Percentiles rank a stretch among this genome's conserved stretches.
phyloP scores from a whole-genome alignment of 2,329 filamentous ascomycete species.

The Fusarium sp. region DNA sequence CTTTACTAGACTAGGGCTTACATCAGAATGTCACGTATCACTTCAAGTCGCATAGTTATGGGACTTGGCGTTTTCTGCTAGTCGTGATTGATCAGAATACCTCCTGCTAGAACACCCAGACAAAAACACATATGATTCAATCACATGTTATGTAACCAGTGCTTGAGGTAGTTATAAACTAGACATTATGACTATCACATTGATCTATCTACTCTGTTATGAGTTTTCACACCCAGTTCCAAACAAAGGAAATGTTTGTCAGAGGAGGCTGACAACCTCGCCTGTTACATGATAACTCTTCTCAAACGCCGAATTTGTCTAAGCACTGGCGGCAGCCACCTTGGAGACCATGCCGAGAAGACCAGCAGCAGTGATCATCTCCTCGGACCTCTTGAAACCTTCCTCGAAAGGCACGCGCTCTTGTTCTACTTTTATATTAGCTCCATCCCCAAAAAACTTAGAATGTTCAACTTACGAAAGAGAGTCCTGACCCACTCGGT shows the following conservation, averaged over 20 bases:
- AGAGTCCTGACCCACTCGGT: constrained; percentile 42
- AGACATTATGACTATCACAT: not conserved
- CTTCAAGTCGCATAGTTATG: not conserved
- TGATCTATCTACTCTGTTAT: not conserved
- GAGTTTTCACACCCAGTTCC: not conserved
- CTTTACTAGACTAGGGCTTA: constrained; percentile 1
- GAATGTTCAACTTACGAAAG: constrained; percentile 27
- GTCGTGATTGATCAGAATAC: not conserved
- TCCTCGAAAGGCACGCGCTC: constrained; percentile 39
- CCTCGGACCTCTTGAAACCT: constrained; percentile 37
- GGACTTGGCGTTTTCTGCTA: not conserved
- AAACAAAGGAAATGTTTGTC: constrained; percentile 3
- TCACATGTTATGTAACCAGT: not conserved
- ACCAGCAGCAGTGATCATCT: constrained; percentile 27
- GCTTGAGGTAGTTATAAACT: not conserved
- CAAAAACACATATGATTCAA: not conserved
- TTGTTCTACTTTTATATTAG: constrained; percentile 30
- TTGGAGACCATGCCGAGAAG: constrained; percentile 37
- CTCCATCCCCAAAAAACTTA: rapidly evolving
- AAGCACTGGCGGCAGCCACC: constrained; percentile 23
- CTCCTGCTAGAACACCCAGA: not conserved
- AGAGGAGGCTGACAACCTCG: constrained; percentile 25
- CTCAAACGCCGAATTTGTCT: not conserved
- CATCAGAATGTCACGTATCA: not conserved
- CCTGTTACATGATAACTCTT: not conserved